Evolutionary conservation across 2,329 filamentous ascomycete genomes (phyloP).

Genomic region (Gaeumannomyces tritici): DNA sequence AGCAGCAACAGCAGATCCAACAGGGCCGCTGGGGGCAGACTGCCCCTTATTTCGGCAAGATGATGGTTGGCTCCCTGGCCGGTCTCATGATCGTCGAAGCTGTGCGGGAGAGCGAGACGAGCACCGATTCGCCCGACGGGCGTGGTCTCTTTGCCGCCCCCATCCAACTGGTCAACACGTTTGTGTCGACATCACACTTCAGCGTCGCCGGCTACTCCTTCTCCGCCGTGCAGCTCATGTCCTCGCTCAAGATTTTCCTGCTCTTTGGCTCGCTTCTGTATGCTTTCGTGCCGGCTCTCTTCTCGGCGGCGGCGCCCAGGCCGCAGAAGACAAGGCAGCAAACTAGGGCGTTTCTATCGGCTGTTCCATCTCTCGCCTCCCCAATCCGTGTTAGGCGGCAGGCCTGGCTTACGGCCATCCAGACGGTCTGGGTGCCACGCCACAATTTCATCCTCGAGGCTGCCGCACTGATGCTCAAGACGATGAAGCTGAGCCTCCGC

Average conservation of each 20-base stretch:
- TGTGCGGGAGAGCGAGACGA: constrained; percentile 55
- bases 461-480: constrained; percentile 70
- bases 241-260: constrained; percentile 42
- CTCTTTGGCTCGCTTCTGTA: constrained; percentile 41
- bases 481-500: constrained; percentile 69
- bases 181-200: constrained; percentile 39
- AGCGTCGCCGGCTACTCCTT: constrained; percentile 44
- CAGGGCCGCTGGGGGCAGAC: constrained; percentile 43
- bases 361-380: constrained; percentile 65
- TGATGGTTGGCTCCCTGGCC: constrained; percentile 88
- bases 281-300: constrained; percentile 44
- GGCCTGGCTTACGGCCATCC: constrained; percentile 88
- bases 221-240: constrained; percentile 32
- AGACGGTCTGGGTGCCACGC: constrained; percentile 83
- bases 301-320: constrained; percentile 44
- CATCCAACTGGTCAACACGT: constrained; percentile 41
- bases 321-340: constrained; percentile 30
- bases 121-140: constrained; percentile 52
- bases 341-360: constrained; percentile 24
- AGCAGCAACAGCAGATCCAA: constrained; percentile 38
- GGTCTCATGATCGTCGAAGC: constrained; percentile 89
- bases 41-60: constrained; percentile 56
- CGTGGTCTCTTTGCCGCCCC: constrained; percentile 60
- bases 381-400: constrained; percentile 78
- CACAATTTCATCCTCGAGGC: constrained; percentile 82